These are phyloP conservation scores for Myxozyma geophila DNA, from an alignment of 805 yeast genomes.

Conservation along the genomic window DNA sequence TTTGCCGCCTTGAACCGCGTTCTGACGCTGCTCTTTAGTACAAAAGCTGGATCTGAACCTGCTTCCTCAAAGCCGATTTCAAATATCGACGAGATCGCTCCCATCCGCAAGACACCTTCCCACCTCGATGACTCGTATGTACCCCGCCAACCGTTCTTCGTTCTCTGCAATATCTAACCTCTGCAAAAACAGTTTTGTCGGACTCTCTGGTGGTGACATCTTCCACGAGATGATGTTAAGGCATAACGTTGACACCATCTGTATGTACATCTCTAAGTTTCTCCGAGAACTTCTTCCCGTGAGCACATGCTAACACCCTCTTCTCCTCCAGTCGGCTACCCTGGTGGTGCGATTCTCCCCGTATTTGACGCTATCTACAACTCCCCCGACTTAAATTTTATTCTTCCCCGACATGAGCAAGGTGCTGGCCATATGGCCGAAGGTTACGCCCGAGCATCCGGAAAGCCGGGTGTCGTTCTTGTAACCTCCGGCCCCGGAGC, in stretches of 20 bases:
- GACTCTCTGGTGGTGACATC: conserved; percentile 97
- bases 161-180: background rate
- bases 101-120: conserved; percentile 21
- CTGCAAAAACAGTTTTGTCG: conserved; percentile 67
- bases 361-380: conserved; percentile 96
- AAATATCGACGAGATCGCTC: conserved; percentile 6
- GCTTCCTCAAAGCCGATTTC: conserved; percentile 1
- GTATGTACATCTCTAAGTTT: conserved; percentile 18
- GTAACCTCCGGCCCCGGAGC: conserved; percentile 99
- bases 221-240: conserved; percentile 99
- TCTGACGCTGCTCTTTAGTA: background rate
- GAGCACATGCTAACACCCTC: background rate
- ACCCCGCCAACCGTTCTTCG: background rate
- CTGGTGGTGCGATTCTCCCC: conserved; percentile 98
- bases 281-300: background rate
- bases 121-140: conserved; percentile 35
- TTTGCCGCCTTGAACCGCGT: background rate
- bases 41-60: background rate
- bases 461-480: conserved; percentile 95
- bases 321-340: conserved; percentile 68
- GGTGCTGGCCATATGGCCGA: conserved; percentile 99
- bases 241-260: conserved; percentile 92
- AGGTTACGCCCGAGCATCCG: conserved; percentile 94
- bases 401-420: conserved; percentile 95
- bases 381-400: conserved; percentile 84